Base-by-base conservation (phyloP, 2,329 filamentous ascomycete species). In the Colletotrichum australisinense region DNA sequence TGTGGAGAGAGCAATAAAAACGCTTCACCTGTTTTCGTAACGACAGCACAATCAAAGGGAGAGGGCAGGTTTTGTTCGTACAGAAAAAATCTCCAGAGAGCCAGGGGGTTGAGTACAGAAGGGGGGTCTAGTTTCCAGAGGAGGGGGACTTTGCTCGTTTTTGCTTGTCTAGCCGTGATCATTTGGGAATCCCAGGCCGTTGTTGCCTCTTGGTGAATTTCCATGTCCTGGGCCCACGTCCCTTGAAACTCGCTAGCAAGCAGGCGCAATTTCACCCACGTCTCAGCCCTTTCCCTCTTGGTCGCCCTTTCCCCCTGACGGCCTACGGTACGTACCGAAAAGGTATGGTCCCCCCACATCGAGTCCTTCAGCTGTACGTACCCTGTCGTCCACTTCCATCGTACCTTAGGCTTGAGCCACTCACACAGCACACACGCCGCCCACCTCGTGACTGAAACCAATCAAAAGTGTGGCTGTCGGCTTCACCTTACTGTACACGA, bases 191-290 rank as follows among this genome's bases (percentile, higher is more conserved):
- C 71, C 66, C 55, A 59, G 46, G 16, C 42, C 42, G 42, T 49
- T n/a, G 19, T 22, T 49, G 42, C 24, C 22, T 67, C 19, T 58
- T 64, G 69, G 72, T 67, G 64, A 68, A 57, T 52, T 52, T 35
- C 58, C 56, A 49, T 56, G 67, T 53, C 62, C 67, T 62, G 77
- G 78, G 70, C 79, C 78, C 74, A 78, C 78, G 67, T 76, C 81
- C 84, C 85, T 86, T 88, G 86, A 89, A 89, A 89, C 88, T 84
- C 84, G 84, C 86, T 86, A 87, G 83, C 77, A 78, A 77, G 80
- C 80, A 83, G 83, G 82, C 78, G 81, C 82, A 86, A 87, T 85
- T 84, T 88, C 86, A 84, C 80, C 78, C 81, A 75, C 78, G 84
- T 86, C 80, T 86, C 86, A 87, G 82, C 79, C 66, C 80, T 83